phyloP scores from a whole-genome alignment of 2,329 filamentous ascomycete genomes.

The Cryphonectria carpinicola region DNA sequence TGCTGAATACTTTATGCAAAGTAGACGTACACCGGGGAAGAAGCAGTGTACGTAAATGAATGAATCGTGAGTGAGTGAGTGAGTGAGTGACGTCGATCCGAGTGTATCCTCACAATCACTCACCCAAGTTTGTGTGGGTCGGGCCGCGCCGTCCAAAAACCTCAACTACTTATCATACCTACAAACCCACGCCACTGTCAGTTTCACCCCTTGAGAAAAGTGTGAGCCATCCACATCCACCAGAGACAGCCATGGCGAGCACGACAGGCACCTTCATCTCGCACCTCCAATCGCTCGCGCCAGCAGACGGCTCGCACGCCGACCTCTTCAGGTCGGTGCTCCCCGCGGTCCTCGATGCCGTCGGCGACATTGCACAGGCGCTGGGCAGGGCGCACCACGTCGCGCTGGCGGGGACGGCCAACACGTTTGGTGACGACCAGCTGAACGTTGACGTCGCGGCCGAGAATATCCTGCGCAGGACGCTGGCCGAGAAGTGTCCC shows the following conservation, averaged over 20 bases:
- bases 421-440: conserved; percentile 63
- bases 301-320: conserved; percentile 31
- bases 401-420: conserved; percentile 52
- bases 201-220: neutral
- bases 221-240: neutral
- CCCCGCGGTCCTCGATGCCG: conserved; percentile 50
- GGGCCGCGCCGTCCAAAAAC: neutral
- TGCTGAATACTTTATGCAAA: neutral
- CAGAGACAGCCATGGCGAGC: neutral
- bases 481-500: conserved; percentile 46
- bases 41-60: neutral
- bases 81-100: no score
- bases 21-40: neutral
- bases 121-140: neutral
- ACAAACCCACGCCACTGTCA: neutral
- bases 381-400: conserved; percentile 52
- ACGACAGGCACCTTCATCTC: conserved; percentile 16
- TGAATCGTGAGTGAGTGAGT: neutral
- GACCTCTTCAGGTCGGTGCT: conserved; percentile 50
- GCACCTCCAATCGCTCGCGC: conserved; percentile 34
- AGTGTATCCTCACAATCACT: no score
- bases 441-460: conserved; percentile 60
- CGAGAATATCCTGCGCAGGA: conserved; percentile 52
- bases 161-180: neutral
- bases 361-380: conserved; percentile 49